Evolutionary conservation across 2,329 filamentous ascomycete genomes (phyloP).

Genomic region (Alternaria sp.): DNA sequence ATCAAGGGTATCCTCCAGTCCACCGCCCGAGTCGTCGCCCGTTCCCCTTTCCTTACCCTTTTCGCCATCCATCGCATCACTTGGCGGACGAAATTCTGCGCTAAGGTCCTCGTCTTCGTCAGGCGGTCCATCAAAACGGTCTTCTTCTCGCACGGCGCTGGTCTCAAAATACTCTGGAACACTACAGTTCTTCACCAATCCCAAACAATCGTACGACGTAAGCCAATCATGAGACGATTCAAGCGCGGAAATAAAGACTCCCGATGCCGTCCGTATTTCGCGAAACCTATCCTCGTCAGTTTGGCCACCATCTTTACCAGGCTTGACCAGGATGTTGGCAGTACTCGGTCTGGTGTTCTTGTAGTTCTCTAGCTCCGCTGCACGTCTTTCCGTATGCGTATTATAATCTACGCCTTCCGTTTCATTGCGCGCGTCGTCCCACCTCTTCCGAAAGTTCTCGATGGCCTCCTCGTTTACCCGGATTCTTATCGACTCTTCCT

Average conservation of each 20-base stretch:
- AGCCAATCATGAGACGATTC: slow-evolving; percentile 20
- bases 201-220: slow-evolving; percentile 22
- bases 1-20: background rate
- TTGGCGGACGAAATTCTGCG: background rate
- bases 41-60: background rate
- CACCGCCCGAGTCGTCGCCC: background rate
- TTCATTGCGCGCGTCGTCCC: background rate
- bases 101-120: background rate
- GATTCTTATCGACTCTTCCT: background rate
- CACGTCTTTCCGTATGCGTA: background rate
- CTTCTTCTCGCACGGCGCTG: background rate
- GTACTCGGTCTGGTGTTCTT: background rate
- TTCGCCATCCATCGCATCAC: background rate
- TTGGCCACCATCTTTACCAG: background rate
- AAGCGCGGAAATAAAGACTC: slow-evolving; percentile 17
- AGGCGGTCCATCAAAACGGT: background rate
- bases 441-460: background rate
- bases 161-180: slow-evolving; percentile 2
- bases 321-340: background rate
- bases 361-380: background rate
- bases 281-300: background rate
- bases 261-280: background rate
- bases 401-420: background rate
- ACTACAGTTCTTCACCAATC: background rate
- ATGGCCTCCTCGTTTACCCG: background rate